Percentiles rank a stretch among this genome's conserved stretches.
Conservation (phyloP, 2,329 filamentous ascomycete genomes). For the Cladosporium sp. region DNA sequence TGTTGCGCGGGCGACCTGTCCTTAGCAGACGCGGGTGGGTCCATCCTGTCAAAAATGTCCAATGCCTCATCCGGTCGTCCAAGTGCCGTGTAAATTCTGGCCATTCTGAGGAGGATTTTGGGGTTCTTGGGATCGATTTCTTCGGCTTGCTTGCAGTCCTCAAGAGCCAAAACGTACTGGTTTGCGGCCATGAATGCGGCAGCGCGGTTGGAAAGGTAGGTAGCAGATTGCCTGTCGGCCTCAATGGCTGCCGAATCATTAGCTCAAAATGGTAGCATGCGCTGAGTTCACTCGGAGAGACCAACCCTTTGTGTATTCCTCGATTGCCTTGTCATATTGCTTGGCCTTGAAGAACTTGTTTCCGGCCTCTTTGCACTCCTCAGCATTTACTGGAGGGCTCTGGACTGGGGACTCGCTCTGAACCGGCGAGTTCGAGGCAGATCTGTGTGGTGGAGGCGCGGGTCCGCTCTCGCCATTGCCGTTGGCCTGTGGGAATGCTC, state of each 20-base stretch:
- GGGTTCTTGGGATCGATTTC: constrained; percentile 79
- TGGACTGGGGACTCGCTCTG: constrained; percentile 35
- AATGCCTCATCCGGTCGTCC: constrained; percentile 85
- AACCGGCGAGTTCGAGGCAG: constrained; percentile 31
- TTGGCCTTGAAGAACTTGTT: constrained; percentile 97
- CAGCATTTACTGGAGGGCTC: constrained; percentile 65
- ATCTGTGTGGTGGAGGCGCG: constrained; percentile 67
- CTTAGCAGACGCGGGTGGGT: constrained; percentile 75
- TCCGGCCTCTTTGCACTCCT: constrained; percentile 84
- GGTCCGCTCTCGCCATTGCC: constrained; percentile 51
- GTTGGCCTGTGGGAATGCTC: constrained; percentile 49
- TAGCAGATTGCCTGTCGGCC: constrained; percentile 76
- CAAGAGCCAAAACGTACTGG: constrained; percentile 72
- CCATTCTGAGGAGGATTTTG: constrained; percentile 84
- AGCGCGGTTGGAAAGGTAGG: constrained; percentile 90
- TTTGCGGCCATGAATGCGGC: constrained; percentile 89
- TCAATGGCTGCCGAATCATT: constrained; percentile 65
- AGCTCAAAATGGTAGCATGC: constrained; percentile 1
- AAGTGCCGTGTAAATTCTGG: constrained; percentile 82
- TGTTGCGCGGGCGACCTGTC: constrained; percentile 77
- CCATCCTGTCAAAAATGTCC: constrained; percentile 73
- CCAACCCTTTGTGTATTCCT: constrained; percentile 91
- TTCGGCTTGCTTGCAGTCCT: constrained; percentile 78
- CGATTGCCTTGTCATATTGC: constrained; percentile 81
- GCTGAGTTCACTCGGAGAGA: constrained; percentile 18